phyloP scores from a whole-genome alignment of 2,329 filamentous ascomycete genomes.

The Didymella pinodella region DNA sequence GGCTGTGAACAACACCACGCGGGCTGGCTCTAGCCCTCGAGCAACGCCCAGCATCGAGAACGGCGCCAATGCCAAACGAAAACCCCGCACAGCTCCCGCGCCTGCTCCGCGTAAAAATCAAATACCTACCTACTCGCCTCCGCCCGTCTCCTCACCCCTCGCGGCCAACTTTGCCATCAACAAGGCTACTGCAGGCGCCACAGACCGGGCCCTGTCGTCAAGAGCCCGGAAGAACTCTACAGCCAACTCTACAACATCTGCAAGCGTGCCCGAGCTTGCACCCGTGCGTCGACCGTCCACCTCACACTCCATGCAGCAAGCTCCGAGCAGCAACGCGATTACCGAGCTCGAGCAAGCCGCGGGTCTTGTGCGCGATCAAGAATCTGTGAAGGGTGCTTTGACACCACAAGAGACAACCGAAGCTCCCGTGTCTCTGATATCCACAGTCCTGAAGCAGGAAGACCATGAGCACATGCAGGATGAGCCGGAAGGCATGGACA shows the following conservation, averaged over 20 bases:
- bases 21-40: constrained; percentile 65
- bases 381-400: constrained; percentile 34
- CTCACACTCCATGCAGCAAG: constrained; percentile 46
- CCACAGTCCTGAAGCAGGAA: constrained; percentile 60
- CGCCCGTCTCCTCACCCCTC: constrained; percentile 77
- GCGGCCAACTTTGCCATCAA: constrained; percentile 68
- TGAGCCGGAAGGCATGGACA: constrained; percentile 52
- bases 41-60: constrained; percentile 69
- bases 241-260: constrained; percentile 55
- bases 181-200: constrained; percentile 58
- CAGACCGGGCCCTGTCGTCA: constrained; percentile 70
- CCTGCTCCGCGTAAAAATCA: constrained; percentile 78
- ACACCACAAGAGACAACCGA: constrained; percentile 45
- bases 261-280: constrained; percentile 56
- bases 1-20: constrained; percentile 58
- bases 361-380: constrained; percentile 35
- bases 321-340: constrained; percentile 39
- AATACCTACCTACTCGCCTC: constrained; percentile 69
- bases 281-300: constrained; percentile 46
- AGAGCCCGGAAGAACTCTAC: constrained; percentile 77
- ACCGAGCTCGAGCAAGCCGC: constrained; percentile 46
- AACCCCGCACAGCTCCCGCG: constrained; percentile 69
- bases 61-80: constrained; percentile 65
- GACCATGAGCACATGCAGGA: constrained; percentile 54
- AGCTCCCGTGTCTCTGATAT: constrained; percentile 54